phyloP scores from a whole-genome alignment of 2,329 filamentous ascomycete species.

The Rhynchosporium agropyri region DNA sequence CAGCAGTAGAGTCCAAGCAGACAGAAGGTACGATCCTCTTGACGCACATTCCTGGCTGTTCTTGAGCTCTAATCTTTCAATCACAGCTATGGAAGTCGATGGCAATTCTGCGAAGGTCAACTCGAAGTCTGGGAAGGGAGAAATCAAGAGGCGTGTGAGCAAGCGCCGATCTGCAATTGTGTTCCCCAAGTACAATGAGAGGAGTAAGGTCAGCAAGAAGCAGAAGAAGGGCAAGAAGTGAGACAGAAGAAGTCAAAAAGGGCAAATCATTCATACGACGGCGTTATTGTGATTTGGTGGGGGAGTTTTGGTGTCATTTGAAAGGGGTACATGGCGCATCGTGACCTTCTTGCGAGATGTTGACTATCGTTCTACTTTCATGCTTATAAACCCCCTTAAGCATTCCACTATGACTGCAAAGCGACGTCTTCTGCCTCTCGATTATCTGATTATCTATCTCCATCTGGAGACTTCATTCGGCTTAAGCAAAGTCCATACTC shows the following conservation, averaged over 20 bases:
- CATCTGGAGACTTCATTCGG: background rate
- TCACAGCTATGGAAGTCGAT: slow-evolving; percentile 63
- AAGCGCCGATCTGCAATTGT: slow-evolving; percentile 58
- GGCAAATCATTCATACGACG: background rate
- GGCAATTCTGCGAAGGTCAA: slow-evolving; percentile 44
- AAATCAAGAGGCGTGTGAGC: slow-evolving; percentile 56
- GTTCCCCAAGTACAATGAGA: slow-evolving; percentile 61
- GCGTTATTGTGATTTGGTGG: slow-evolving; percentile 19
- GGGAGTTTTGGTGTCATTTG: slow-evolving; percentile 26
- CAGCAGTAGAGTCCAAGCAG: slow-evolving; percentile 28
- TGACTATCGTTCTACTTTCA: background rate
- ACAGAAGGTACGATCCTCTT: slow-evolving; percentile 33
- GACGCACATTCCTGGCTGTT: background rate
- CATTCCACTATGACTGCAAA: background rate
- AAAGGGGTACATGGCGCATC: slow-evolving; percentile 16
- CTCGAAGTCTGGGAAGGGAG: slow-evolving; percentile 50
- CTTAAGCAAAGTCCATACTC: background rate
- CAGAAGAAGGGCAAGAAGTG: slow-evolving; percentile 38
- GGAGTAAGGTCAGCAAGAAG: slow-evolving; percentile 45
- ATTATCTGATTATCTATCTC: background rate
- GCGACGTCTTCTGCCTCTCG: background rate
- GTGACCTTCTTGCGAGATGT: background rate
- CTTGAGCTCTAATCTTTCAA: background rate
- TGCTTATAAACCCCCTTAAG: background rate
- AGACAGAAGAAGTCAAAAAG: slow-evolving; percentile 5